Evolutionary conservation across 2,329 filamentous ascomycete species (phyloP).

Genomic region (Nannizzia gypsea): DNA sequence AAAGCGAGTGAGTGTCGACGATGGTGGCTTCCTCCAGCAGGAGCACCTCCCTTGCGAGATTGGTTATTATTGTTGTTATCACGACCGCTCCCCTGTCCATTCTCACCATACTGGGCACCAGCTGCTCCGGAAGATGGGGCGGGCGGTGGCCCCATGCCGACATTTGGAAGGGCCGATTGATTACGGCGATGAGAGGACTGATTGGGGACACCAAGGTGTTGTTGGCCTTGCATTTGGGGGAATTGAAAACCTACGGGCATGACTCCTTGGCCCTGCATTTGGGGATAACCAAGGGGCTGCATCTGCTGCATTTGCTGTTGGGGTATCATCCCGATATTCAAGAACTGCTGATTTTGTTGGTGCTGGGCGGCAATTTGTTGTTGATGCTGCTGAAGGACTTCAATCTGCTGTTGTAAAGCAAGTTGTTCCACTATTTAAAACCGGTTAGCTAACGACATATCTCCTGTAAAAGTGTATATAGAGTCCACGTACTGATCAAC

Average conservation of each 20-base stretch:
- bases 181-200: conserved; percentile 92
- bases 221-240: conserved; percentile 62
- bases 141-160: conserved; percentile 81
- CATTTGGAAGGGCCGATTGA: conserved; percentile 88
- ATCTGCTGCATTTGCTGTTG: conserved; percentile 66
- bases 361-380: conserved; percentile 94
- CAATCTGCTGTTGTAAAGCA: conserved; percentile 88
- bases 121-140: conserved; percentile 82
- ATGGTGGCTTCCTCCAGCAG: conserved; percentile 66
- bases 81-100: conserved; percentile 18
- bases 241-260: conserved; percentile 58
- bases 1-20: conserved; percentile 88
- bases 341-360: conserved; percentile 61
- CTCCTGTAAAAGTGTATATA: conserved; percentile 22
- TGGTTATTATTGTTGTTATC: conserved; percentile 30
- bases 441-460: neutral
- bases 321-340: conserved; percentile 75
- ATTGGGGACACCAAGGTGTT: conserved; percentile 35
- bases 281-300: conserved; percentile 43
- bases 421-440: conserved; percentile 70
- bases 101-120: conserved; percentile 27
- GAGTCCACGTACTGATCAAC: conserved; percentile 68
- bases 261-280: conserved; percentile 50
- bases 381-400: conserved; percentile 90
- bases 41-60: conserved; percentile 61